Evolutionary conservation across 352 stramenopile genomes (phyloP), one percentile per base, ranked within the genome.

Genomic region (Phytophthora macrochlamydospora): DNA sequence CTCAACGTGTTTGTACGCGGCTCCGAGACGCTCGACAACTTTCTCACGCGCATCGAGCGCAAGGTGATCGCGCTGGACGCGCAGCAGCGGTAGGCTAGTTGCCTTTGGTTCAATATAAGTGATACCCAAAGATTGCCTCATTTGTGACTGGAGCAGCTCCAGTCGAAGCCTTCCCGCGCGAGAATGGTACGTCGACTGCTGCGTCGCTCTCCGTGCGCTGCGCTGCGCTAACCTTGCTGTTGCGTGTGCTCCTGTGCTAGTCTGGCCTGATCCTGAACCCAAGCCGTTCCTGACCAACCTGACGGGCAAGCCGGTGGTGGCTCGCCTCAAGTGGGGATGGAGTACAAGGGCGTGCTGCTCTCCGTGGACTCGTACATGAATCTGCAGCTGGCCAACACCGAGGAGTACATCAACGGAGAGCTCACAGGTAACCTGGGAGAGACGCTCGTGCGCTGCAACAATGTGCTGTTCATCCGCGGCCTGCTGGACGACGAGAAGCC

Each of bases 291-390:
- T 98, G 63, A 93, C 89, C 35, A 92, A 95, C 44, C 87, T 98
- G 49, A 98, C 92, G 14, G 98, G 97, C 32, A 98, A 99, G 73
- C 66, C 81, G 18, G 95, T 99, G 38, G 88, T 98, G 67, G 96
- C 99, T 53, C 97, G 98, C 64, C 90, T 99, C 56, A 99, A 99
- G 84, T 99, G 97, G 98, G 97, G 33, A 98, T 99, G 93, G 97
- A 99, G 82, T 99, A 99, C 82, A 97, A 99, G 77, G 98, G 91
- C 62, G 73, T 94, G 37, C 82, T 97, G 56, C 76, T 97, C 42
- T 98, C 93, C 3, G 92, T 98, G 14, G 98, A 99, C 87, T 98
- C 92, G 51, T 99, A 99, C 87, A 99, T 99, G 97, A 99, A 99
- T 83, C 76, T 99, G 53, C 96, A 99, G 76, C 84, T 99, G 51